Evolutionary conservation across 179 eudicot genomes (phyloP).

Genomic region (Vitellaria paradoxa): DNA sequence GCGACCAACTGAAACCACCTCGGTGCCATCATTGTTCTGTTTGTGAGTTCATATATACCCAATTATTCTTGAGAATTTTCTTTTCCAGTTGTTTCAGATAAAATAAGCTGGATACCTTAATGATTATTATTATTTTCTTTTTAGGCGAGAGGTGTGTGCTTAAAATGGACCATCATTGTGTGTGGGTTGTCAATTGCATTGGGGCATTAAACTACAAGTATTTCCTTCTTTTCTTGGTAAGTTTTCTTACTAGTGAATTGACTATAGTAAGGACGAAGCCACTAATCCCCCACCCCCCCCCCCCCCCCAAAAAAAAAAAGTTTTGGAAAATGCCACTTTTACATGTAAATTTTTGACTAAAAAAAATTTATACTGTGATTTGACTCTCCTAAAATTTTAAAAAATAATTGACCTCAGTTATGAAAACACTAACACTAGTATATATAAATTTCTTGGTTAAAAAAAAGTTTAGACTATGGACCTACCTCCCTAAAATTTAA

Average conservation of each 20-base stretch:
- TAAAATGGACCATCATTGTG: constrained; percentile 98
- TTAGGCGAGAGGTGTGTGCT: constrained; percentile 91
- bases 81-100: background rate
- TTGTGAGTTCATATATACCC: constrained; percentile 48
- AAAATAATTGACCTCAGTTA: no score
- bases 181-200: constrained; percentile 97
- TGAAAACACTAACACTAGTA: no score
- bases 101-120: constrained; percentile 15
- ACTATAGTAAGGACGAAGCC: no score
- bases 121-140: constrained; percentile 5
- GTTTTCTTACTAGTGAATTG: constrained; percentile 1
- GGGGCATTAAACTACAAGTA: constrained; percentile 92
- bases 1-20: constrained; percentile 90
- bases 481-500: no score
- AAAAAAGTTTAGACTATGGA: no score
- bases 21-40: constrained; percentile 98
- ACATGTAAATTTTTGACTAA: no score
- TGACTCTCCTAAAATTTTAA: no score
- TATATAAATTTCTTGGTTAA: no score
- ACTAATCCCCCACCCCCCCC: no score
- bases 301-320: no score
- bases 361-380: no score
- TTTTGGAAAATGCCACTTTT: no score
- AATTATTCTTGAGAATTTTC: background rate
- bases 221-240: constrained; percentile 95